These are phyloP conservation scores for Scheffersomyces stambukii DNA, from an alignment of 1,139 yeast species.

Conservation along the genomic window DNA sequence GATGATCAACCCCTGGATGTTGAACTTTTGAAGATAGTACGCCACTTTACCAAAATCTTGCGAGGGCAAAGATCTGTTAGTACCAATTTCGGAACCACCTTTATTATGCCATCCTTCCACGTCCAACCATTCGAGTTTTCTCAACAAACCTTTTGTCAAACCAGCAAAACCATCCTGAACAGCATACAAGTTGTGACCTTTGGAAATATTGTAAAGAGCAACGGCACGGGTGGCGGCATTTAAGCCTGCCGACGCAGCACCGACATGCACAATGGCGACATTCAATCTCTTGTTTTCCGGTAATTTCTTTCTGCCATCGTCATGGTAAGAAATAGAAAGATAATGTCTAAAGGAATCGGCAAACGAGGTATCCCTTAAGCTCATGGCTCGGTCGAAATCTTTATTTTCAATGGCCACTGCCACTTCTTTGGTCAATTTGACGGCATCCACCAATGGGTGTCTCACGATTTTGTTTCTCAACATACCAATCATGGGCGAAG, in stretches of 20 bases:
- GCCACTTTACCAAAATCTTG: constrained; percentile 87
- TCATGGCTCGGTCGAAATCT: constrained; percentile 83
- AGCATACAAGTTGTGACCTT: constrained; percentile 85
- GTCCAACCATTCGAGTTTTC: constrained; percentile 76
- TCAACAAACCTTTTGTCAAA: constrained; percentile 70
- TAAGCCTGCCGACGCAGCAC: constrained; percentile 97
- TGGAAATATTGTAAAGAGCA: constrained; percentile 83
- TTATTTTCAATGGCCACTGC: constrained; percentile 78
- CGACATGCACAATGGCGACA: constrained; percentile 84
- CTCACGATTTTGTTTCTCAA: constrained; percentile 83
- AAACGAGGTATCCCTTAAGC: constrained; percentile 82
- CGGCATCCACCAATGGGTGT: constrained; percentile 84
- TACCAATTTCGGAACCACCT: constrained; percentile 96
- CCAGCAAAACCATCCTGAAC: constrained; percentile 94
- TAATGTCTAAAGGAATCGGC: constrained; percentile 73
- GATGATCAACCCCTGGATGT: constrained; percentile 79
- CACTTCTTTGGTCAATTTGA: constrained; percentile 75
- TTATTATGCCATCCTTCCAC: constrained; percentile 85
- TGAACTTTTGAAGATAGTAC: constrained; percentile 79
- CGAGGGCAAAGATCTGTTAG: constrained; percentile 82
- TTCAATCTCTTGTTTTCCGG: constrained; percentile 51
- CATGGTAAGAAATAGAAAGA: constrained; percentile 64
- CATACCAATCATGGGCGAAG: constrained; percentile 93
- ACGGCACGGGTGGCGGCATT: constrained; percentile 91
- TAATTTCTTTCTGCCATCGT: constrained; percentile 54